phyloP scores from a whole-genome alignment of 1,284 basidiomycete genomes.

The Rhodotorula sp. region DNA sequence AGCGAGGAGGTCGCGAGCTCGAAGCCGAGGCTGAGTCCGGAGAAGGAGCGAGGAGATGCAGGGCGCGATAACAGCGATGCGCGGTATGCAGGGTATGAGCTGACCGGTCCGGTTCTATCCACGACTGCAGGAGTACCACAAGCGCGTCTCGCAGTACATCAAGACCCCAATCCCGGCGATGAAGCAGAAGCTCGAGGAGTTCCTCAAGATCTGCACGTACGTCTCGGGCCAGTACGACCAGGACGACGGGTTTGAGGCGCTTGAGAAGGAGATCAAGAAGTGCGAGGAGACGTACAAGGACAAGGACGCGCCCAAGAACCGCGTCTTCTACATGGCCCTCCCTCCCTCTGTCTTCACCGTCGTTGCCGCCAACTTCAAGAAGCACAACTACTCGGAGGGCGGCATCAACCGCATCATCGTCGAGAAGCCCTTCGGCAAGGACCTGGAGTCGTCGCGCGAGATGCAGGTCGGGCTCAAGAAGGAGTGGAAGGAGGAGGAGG shows the following conservation, averaged over 20 bases:
- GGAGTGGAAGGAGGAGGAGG: constrained; percentile 87
- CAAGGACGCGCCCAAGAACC: constrained; percentile 50
- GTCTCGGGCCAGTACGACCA: constrained; percentile 86
- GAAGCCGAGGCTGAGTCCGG: no score
- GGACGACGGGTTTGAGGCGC: constrained; percentile 69
- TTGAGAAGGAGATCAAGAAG: constrained; percentile 72
- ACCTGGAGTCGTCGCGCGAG: constrained; percentile 78
- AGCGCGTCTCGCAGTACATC: constrained; percentile 78
- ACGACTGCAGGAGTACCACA: constrained; percentile 67
- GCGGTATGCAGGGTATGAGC: no score
- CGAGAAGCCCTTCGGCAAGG: constrained; percentile 96
- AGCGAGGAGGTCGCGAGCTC: no score
- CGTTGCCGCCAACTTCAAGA: constrained; percentile 78
- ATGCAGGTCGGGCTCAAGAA: constrained; percentile 77
- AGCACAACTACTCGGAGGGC: constrained; percentile 71
- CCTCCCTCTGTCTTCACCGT: constrained; percentile 90
- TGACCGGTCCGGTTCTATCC: neutral
- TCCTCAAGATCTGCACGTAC: constrained; percentile 77
- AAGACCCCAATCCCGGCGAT: constrained; percentile 63
- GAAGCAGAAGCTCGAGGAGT: constrained; percentile 69
- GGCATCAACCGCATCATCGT: constrained; percentile 88
- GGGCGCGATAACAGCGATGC: constrained; percentile 47
- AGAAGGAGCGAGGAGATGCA: no score
- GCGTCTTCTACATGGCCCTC: constrained; percentile 67
- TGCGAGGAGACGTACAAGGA: constrained; percentile 69